Evolutionary conservation across 2,329 filamentous ascomycete species (phyloP).

Genomic region (Alternaria sp.): DNA sequence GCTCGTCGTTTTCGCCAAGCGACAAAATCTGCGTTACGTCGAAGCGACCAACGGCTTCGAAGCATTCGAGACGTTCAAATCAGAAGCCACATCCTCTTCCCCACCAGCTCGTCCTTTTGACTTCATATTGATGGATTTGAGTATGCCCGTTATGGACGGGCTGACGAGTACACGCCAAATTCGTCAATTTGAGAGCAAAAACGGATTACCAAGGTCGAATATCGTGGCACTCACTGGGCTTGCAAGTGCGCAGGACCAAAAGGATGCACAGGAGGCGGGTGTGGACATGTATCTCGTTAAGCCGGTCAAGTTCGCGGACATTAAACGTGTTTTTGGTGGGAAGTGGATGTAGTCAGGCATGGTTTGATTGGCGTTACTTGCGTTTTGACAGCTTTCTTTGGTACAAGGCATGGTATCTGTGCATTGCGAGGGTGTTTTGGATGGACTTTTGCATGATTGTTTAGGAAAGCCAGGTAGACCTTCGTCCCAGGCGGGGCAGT

Average conservation of each 20-base stretch:
- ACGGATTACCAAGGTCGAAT: conserved; percentile 25
- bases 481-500: background rate
- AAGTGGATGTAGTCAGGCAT: background rate
- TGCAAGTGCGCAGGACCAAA: conserved; percentile 47
- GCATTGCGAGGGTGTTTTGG: conserved; percentile 10
- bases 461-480: background rate
- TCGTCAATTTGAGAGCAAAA: conserved; percentile 37
- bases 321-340: conserved; percentile 37
- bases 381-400: background rate
- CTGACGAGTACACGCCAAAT: conserved; percentile 48
- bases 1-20: conserved; percentile 53
- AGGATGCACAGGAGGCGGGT: conserved; percentile 44
- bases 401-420: background rate
- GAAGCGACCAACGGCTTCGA: conserved; percentile 46
- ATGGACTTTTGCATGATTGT: background rate
- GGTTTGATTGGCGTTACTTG: conserved; percentile 1
- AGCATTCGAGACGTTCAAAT: conserved; percentile 38
- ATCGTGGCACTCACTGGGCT: conserved; percentile 51
- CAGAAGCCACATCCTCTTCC: conserved; percentile 20
- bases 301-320: conserved; percentile 49
- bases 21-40: conserved; percentile 36
- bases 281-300: conserved; percentile 52
- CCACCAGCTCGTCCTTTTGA: conserved; percentile 38
- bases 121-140: conserved; percentile 47
- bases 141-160: conserved; percentile 50